A percentile compares a stretch with the other conserved stretches of the same genome.
Conservation (phyloP, 352 stramenopile genomes). For the Elongisporangium undulatum region DNA sequence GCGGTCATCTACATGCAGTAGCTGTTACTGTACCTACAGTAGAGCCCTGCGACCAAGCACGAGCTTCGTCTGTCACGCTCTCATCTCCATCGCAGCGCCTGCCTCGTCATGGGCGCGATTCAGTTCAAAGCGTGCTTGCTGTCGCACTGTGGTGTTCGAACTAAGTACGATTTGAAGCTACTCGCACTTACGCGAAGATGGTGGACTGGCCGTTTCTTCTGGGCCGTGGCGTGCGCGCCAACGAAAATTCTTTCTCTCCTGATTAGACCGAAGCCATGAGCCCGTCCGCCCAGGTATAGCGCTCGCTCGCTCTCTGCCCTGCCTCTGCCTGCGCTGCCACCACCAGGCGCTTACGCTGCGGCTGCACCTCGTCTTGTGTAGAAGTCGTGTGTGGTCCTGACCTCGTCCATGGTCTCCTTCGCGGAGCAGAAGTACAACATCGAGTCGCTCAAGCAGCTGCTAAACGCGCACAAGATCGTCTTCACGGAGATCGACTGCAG, state of each 20-base stretch:
- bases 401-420: conserved; percentile 71
- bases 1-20: no score
- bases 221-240: background rate
- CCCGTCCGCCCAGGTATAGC: conserved; percentile 18
- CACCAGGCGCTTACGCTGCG: background rate
- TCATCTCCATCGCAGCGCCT: background rate
- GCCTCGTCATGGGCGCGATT: background rate
- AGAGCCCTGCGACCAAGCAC: no score
- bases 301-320: background rate
- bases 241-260: background rate
- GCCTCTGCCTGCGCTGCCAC: background rate
- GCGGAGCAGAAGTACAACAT: conserved; percentile 80
- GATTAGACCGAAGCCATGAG: conserved; percentile 17
- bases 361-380: background rate
- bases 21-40: no score
- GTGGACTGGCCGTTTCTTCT: background rate
- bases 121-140: background rate
- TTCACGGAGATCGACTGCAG: conserved; percentile 80
- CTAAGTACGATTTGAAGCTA: background rate
- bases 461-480: conserved; percentile 66
- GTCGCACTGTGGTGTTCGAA: background rate
- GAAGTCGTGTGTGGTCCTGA: conserved; percentile 61
- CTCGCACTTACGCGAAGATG: background rate
- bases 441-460: conserved; percentile 56
- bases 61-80: background rate